These are phyloP conservation scores for Saccharomycopsis amapae DNA, from an alignment of 805 yeast species.

Conservation along the genomic window DNA sequence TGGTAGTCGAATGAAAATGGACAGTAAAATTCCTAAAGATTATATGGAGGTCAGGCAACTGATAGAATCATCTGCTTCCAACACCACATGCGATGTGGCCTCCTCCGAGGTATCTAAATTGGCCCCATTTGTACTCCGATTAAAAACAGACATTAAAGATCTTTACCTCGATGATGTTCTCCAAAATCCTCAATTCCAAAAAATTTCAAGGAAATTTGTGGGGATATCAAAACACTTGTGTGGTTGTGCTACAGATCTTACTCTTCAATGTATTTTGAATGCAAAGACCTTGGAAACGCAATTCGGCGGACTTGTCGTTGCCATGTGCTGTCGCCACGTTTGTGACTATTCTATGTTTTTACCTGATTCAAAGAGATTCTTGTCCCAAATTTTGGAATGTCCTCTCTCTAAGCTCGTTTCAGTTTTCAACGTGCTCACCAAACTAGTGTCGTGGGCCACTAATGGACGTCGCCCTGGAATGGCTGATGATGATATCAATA, in stretches of 20 bases:
- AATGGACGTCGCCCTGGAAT: conserved; percentile 48
- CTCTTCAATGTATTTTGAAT: conserved; percentile 56
- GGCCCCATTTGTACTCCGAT: conserved; percentile 38
- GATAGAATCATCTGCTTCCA: neutral
- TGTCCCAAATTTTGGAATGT: conserved; percentile 27
- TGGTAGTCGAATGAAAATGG: conserved; percentile 71
- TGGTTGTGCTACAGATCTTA: conserved; percentile 89
- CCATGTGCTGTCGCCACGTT: conserved; percentile 90
- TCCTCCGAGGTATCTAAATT: conserved; percentile 4
- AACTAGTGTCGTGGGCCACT: conserved; percentile 85
- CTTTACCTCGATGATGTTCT: conserved; percentile 44
- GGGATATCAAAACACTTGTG: conserved; percentile 85
- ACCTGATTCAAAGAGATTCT: conserved; percentile 37
- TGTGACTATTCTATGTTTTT: conserved; percentile 57
- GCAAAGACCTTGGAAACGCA: conserved; percentile 23
- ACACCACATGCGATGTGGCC: neutral
- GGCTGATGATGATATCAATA: conserved; percentile 31
- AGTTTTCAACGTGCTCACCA: conserved; percentile 45
- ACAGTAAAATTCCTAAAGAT: conserved; percentile 57
- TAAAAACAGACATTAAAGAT: conserved; percentile 77
- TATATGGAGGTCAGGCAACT: conserved; percentile 26
- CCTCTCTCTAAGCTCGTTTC: conserved; percentile 18
- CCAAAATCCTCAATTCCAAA: conserved; percentile 23
- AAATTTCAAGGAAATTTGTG: conserved; percentile 29
- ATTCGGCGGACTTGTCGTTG: conserved; percentile 61